Percentiles rank a stretch among this genome's conserved stretches.
Conservation (phyloP, 2,329 filamentous ascomycete species). For the Ceratocystis harringtonii region DNA sequence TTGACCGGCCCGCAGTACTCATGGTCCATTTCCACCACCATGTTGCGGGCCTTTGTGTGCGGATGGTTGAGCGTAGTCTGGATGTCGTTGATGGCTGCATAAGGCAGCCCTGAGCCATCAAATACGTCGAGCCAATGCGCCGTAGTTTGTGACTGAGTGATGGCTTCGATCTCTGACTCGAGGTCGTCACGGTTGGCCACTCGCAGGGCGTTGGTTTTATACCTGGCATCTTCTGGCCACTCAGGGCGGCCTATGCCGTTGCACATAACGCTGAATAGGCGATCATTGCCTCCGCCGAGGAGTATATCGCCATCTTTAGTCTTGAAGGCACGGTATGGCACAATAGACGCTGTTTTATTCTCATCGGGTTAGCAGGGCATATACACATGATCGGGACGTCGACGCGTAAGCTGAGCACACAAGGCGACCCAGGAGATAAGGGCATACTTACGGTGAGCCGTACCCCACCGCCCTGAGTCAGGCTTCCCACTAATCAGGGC, state of each 20-base stretch:
- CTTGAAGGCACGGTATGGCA: slow-evolving; percentile 78
- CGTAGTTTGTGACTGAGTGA: slow-evolving; percentile 65
- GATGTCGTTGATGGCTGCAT: slow-evolving; percentile 83
- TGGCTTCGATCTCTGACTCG: slow-evolving; percentile 61
- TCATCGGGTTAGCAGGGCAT: background rate
- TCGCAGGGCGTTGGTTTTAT: slow-evolving; percentile 44
- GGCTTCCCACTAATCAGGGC: slow-evolving; percentile 75
- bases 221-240: slow-evolving; percentile 46
- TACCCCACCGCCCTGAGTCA: slow-evolving; percentile 86
- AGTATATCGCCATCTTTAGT: slow-evolving; percentile 57
- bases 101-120: slow-evolving; percentile 87
- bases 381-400: background rate
- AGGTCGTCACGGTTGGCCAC: slow-evolving; percentile 61
- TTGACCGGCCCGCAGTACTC: slow-evolving; percentile 69
- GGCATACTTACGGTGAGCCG: slow-evolving; percentile 61
- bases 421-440: background rate
- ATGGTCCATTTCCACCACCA: slow-evolving; percentile 83
- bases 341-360: slow-evolving; percentile 62
- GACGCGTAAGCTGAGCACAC: background rate
- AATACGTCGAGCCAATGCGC: slow-evolving; percentile 74
- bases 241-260: slow-evolving; percentile 42
- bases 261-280: slow-evolving; percentile 51
- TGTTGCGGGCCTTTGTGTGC: slow-evolving; percentile 70
- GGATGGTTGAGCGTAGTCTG: slow-evolving; percentile 68
- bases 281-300: slow-evolving; percentile 58